Evolutionary conservation across 345 rosid species (phyloP), one percentile per base, ranked within the genome.

Genomic region (Diplotaxis tenuifolia): DNA sequence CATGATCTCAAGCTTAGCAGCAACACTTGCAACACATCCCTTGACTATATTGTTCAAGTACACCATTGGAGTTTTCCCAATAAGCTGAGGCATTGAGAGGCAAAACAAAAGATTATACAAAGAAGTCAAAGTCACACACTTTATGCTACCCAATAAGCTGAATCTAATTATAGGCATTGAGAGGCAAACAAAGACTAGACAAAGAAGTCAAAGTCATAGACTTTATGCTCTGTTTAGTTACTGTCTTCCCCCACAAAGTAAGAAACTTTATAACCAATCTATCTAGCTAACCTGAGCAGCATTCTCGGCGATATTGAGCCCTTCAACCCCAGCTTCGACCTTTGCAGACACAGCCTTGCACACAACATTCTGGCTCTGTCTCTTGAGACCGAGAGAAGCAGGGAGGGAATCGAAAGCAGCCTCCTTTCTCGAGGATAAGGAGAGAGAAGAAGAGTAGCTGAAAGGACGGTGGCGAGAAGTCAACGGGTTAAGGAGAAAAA

Each of bases 1-100:
- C 95, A 94, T 84, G 70, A 80, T 87, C 78, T 94, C 98, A 67
- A 94, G 96, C 85, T 94, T 94, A 69, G 95, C 98, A 53, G 98
- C 97, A 74, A 94, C 79, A 28, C 81, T 87, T 45, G 96, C 95
- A 6, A 81, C 93, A 64, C 86, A 89, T 5, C 93, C 97, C 62
- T 89, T 93, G 36, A 89, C 84, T 34, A 91, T 80, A 22, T 83
- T 89, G 71, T 94, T 91, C 81, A 94, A 88, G 83, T 89, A 94
- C 40, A 94, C 96, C 97, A 94, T 88, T 1, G 96, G 97, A 32
- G 98, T 91, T 69, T 87, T 94, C 59, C 97, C 97, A 71, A 91
- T 91, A 60, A 94, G 88, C 97, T 91, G 82, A 40, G 28, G 28
- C 28, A 25, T 25, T 25, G 28, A 25, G 28, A 25, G 28, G 28